phyloP scores from a whole-genome alignment of 106 monocot genomes.

The Xerophyta viscosa region DNA sequence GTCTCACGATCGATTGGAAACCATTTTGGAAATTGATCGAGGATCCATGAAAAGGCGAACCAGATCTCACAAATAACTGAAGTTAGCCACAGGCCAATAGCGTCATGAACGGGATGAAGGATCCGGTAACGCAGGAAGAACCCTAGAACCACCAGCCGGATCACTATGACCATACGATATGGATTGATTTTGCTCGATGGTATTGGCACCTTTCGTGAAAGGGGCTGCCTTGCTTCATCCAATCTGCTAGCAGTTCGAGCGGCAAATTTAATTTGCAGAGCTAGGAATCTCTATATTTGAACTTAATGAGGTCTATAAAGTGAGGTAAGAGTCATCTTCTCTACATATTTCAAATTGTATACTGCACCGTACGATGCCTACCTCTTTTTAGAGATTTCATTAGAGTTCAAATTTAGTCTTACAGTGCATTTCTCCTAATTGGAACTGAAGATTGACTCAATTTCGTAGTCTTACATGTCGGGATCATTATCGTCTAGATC shows the following conservation, averaged over 20 bases:
- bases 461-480: conserved; percentile 73
- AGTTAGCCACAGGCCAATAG: conserved; percentile 79
- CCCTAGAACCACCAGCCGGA: conserved; percentile 70
- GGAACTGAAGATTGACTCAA: too few relatives aligned
- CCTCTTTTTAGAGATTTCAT: too few relatives aligned
- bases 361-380: too few relatives aligned
- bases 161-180: conserved; percentile 81
- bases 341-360: too few relatives aligned
- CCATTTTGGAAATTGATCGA: conserved; percentile 99
- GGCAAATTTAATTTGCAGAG: too few relatives aligned
- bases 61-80: conserved; percentile 92
- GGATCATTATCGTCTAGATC: conserved; percentile 66
- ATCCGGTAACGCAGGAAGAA: conserved; percentile 87
- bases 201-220: conserved; percentile 85
- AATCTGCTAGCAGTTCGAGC: conserved; percentile 23
- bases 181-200: conserved; percentile 93
- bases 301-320: too few relatives aligned
- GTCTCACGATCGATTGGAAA: conserved; percentile 89
- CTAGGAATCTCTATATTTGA: too few relatives aligned
- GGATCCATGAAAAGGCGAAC: conserved; percentile 96
- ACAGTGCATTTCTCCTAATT: too few relatives aligned
- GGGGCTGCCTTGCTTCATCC: conserved; percentile 86
- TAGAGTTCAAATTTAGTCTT: too few relatives aligned
- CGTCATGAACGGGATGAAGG: conserved; percentile 76
- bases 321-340: too few relatives aligned